These are phyloP conservation scores for Magnolia officinalis DNA, from an alignment of 164 flowering plant genomes.

Conservation along the genomic window DNA sequence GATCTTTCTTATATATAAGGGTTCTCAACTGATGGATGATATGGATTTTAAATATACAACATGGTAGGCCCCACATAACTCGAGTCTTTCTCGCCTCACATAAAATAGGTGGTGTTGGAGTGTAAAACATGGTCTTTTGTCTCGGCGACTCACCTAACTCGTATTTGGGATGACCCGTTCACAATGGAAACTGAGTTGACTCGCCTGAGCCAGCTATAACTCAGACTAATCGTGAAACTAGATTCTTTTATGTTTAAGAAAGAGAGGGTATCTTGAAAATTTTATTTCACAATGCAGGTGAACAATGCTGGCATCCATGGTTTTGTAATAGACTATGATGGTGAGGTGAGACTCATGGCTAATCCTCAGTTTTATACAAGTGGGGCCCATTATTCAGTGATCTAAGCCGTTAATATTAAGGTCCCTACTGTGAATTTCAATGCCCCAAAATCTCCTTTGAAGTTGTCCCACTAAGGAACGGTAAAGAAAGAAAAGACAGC, in stretches of 20 bases:
- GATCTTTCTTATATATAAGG: no score
- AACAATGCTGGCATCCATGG: conserved; percentile 65
- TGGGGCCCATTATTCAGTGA: no score
- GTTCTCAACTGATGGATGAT: no score
- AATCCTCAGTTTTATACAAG: not conserved
- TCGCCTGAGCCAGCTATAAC: not conserved
- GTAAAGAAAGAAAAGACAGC: no score
- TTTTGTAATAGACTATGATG: conserved; percentile 44
- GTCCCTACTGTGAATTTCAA: not conserved
- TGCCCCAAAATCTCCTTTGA: not conserved
- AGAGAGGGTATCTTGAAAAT: not conserved
- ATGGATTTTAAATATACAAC: no score
- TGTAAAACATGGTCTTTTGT: no score
- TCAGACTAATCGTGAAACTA: not conserved
- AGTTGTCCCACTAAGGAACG: not conserved
- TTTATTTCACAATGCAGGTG: conserved; percentile 31
- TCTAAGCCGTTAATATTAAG: not conserved
- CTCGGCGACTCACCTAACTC: no score
- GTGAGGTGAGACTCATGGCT: conserved; percentile 2
- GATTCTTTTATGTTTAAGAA: not conserved
- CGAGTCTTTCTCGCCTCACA: no score
- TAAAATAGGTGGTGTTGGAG: no score
- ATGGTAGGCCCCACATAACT: no score
- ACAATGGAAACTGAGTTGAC: no score
- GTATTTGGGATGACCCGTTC: no score